A percentile compares a stretch with the other conserved stretches of the same genome.
Conservation (phyloP, 176 grass and related monocot species). For the Cenchrus purpureus region DNA sequence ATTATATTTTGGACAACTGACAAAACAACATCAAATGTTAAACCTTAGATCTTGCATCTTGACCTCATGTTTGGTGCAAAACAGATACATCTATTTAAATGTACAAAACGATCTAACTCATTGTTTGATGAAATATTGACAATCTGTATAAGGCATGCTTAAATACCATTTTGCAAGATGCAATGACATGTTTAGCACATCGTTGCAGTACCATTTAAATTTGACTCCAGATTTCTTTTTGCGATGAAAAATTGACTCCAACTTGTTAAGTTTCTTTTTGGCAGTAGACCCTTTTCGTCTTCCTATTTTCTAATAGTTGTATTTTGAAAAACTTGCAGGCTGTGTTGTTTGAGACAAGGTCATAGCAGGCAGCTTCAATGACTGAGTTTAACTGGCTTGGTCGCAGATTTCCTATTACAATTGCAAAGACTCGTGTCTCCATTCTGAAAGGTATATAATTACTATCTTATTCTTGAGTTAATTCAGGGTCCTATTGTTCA, state of each 20-base stretch:
- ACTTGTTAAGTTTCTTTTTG: too few relatives aligned
- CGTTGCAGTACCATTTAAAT: constrained; percentile 14
- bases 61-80: too few relatives aligned
- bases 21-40: too few relatives aligned
- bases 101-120: too few relatives aligned
- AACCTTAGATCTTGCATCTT: too few relatives aligned
- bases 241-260: too few relatives aligned
- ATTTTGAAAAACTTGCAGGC: too few relatives aligned
- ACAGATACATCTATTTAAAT: too few relatives aligned
- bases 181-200: not conserved
- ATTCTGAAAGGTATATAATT: constrained; percentile 86
- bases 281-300: too few relatives aligned
- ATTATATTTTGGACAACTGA: too few relatives aligned
- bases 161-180: not conserved
- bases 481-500: not conserved
- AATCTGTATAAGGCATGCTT: not conserved
- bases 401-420: constrained; percentile 81
- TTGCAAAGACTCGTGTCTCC: constrained; percentile 93
- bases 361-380: constrained; percentile 93
- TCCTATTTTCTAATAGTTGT: too few relatives aligned
- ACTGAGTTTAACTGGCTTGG: constrained; percentile 95
- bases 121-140: too few relatives aligned
- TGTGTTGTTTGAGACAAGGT: constrained; percentile 49
- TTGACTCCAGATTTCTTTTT: constrained; percentile 29
- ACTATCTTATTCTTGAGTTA: constrained; percentile 20